Percentiles rank a stretch among this genome's conserved stretches.
Evolutionary conservation across 352 stramenopile species (phyloP).

Genomic region (Pilasporangium apinafurcum): DNA sequence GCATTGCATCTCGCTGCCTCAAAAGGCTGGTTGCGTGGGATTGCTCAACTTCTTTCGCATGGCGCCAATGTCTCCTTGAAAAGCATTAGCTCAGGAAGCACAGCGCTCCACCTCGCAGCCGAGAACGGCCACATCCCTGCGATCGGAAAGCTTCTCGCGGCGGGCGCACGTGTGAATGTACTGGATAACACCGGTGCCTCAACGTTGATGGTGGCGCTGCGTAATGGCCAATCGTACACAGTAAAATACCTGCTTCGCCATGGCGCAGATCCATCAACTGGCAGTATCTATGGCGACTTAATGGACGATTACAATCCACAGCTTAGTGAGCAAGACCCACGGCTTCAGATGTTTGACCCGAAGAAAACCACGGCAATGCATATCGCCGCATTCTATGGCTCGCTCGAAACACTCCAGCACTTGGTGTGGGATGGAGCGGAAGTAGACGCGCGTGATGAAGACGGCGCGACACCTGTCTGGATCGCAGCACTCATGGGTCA

Average conservation of each 20-base stretch:
- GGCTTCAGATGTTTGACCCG: slow-evolving; percentile 10
- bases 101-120: slow-evolving; percentile 19
- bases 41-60: slow-evolving; percentile 14
- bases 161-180: slow-evolving; percentile 14
- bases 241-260: slow-evolving; percentile 18
- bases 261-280: slow-evolving; percentile 1
- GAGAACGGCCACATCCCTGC: slow-evolving; percentile 14
- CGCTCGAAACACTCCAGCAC: slow-evolving; percentile 12
- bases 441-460: slow-evolving; percentile 19
- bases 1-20: slow-evolving; percentile 19
- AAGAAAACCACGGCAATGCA: slow-evolving; percentile 27
- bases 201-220: slow-evolving; percentile 19
- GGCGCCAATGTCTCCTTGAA: slow-evolving; percentile 15
- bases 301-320: background rate
- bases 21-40: slow-evolving; percentile 15
- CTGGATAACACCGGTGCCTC: slow-evolving; percentile 11
- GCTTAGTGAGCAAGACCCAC: background rate
- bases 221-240: slow-evolving; percentile 15
- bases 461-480: slow-evolving; percentile 26
- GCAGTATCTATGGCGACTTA: background rate
- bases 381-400: slow-evolving; percentile 26
- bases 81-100: background rate
- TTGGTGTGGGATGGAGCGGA: slow-evolving; percentile 10
- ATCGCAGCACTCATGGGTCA: slow-evolving; percentile 27
- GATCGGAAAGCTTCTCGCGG: slow-evolving; percentile 15